A percentile compares a stretch with the other conserved stretches of the same genome.
Evolutionary conservation across 1,284 basidiomycete genomes (phyloP).

Genomic region (Cryptococcus maquisensis): DNA sequence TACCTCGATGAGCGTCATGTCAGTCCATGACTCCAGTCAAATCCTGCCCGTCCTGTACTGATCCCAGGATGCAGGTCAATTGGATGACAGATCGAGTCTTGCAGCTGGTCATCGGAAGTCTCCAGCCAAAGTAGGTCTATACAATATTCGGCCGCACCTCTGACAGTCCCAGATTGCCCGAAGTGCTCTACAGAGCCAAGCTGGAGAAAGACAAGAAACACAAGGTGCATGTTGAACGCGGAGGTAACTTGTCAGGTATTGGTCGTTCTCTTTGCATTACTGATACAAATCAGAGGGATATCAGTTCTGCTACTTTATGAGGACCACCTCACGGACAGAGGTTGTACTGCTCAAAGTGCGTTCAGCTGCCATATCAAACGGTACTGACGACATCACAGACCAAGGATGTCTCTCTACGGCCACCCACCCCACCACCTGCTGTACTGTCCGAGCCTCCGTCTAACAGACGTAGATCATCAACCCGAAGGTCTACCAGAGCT

Average conservation of each 20-base stretch:
- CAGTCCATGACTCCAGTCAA: slow-evolving; percentile 5
- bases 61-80: slow-evolving; percentile 27
- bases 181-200: slow-evolving; percentile 25
- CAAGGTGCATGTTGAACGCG: slow-evolving; percentile 43
- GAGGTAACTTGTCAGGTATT: slow-evolving; percentile 29
- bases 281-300: slow-evolving; percentile 30
- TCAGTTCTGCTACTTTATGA: slow-evolving; percentile 46
- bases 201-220: slow-evolving; percentile 33
- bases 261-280: not conserved
- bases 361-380: not conserved
- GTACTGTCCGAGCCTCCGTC: slow-evolving; percentile 1
- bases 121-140: slow-evolving; percentile 32
- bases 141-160: not conserved
- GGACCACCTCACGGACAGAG: slow-evolving; percentile 42
- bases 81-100: slow-evolving; percentile 43
- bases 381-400: slow-evolving; percentile 18
- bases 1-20: slow-evolving; percentile 48
- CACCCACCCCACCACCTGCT: slow-evolving; percentile 31
- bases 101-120: slow-evolving; percentile 36
- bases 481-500: slow-evolving; percentile 2
- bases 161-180: slow-evolving; percentile 19
- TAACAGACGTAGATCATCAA: slow-evolving; percentile 20
- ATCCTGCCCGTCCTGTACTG: not conserved
- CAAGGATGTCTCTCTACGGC: slow-evolving; percentile 36
- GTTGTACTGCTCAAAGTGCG: slow-evolving; percentile 43